phyloP scores from a whole-genome alignment of 2,329 filamentous ascomycete species.

The Diaporthe helianthi region DNA sequence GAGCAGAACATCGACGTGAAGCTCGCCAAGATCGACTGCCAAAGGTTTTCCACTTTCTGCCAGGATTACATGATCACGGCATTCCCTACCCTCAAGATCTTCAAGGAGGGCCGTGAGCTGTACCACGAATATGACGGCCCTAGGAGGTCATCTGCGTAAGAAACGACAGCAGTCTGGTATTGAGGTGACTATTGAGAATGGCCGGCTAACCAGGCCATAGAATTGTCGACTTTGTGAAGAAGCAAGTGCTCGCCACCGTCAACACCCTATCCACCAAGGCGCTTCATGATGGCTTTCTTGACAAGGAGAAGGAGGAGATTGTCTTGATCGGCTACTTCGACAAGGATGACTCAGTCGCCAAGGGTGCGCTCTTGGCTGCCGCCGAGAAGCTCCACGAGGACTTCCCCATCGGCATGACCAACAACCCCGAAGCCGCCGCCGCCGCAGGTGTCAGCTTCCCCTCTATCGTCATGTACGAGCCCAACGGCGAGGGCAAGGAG shows the following conservation, averaged over 20 bases:
- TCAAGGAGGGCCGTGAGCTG: conserved; percentile 84
- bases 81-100: conserved; percentile 98
- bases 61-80: conserved; percentile 90
- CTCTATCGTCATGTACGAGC: conserved; percentile 92
- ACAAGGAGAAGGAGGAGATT: conserved; percentile 98
- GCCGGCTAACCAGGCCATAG: conserved; percentile 43
- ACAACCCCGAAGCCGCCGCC: conserved; percentile 83
- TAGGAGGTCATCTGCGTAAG: conserved; percentile 81
- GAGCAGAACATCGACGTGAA: conserved; percentile 79
- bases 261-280: conserved; percentile 81
- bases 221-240: conserved; percentile 90
- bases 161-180: conserved; percentile 35
- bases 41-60: conserved; percentile 91
- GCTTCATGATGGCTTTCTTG: conserved; percentile 85
- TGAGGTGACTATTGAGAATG: not conserved
- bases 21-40: conserved; percentile 92
- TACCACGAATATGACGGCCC: conserved; percentile 84
- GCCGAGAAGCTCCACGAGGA: conserved; percentile 83
- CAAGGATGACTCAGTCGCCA: conserved; percentile 79
- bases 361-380: conserved; percentile 78
- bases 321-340: conserved; percentile 90
- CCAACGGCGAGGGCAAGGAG: conserved; percentile 95
- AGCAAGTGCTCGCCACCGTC: conserved; percentile 93
- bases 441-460: conserved; percentile 88
- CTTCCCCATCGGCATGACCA: conserved; percentile 90